Percentiles rank a stretch among this genome's conserved stretches.
phyloP scores from a whole-genome alignment of 139 green algal genomes.

The Picochlorum costavermella region DNA sequence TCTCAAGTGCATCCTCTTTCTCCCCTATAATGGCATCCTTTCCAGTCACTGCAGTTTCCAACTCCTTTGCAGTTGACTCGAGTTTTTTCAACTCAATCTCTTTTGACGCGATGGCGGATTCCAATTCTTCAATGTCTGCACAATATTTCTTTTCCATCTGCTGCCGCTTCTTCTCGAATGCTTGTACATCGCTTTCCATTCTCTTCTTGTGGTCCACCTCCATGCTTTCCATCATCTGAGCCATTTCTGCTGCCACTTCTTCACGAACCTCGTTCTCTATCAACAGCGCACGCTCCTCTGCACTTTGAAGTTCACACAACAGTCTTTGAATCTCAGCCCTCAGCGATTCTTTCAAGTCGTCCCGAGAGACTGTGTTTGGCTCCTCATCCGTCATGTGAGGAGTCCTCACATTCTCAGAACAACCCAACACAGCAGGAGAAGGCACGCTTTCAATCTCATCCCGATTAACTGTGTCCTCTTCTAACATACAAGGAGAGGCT shows the following conservation, averaged over 20 bases:
- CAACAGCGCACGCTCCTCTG: constrained; percentile 31
- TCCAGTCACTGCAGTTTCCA: background rate
- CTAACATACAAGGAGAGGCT: too few relatives aligned
- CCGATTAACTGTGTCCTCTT: too few relatives aligned
- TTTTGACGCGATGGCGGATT: too few relatives aligned
- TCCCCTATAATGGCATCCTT: background rate
- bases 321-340: constrained; percentile 29
- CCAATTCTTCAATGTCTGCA: too few relatives aligned
- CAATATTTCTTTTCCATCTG: too few relatives aligned
- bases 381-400: too few relatives aligned
- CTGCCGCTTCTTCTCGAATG: too few relatives aligned
- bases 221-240: constrained; percentile 44
- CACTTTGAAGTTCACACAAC: constrained; percentile 22
- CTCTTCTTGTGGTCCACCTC: background rate
- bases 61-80: background rate
- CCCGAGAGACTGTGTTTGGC: background rate
- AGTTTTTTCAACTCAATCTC: too few relatives aligned
- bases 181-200: too few relatives aligned
- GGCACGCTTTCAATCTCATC: too few relatives aligned
- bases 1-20: background rate
- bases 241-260: constrained; percentile 50
- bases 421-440: too few relatives aligned
- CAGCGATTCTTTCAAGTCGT: background rate
- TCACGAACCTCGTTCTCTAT: constrained; percentile 41
- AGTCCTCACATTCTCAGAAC: too few relatives aligned